Evolutionary conservation across 1,284 basidiomycete genomes (phyloP).

Genomic region (Schizophyllum amplum): DNA sequence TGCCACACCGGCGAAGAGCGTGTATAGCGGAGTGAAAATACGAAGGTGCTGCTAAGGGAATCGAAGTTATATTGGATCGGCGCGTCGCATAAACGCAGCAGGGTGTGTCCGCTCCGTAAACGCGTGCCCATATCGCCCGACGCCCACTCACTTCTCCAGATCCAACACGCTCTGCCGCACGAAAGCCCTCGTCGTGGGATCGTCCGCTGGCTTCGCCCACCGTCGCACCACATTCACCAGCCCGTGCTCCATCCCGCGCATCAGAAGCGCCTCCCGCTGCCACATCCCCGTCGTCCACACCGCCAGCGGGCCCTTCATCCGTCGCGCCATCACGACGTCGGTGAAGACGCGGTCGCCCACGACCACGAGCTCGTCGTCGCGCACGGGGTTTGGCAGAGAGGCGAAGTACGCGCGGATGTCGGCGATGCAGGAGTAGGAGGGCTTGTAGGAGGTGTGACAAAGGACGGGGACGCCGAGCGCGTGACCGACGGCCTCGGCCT

Average conservation of each 20-base stretch:
- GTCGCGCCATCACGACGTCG: slow-evolving; percentile 81
- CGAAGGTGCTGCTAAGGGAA: no score
- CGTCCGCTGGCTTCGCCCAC: not conserved
- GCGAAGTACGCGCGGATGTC: slow-evolving; percentile 61
- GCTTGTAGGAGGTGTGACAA: slow-evolving; percentile 70
- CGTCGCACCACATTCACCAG: not conserved
- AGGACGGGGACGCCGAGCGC: slow-evolving; percentile 80
- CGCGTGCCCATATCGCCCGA: not conserved
- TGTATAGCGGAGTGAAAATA: no score
- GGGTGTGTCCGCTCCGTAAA: no score
- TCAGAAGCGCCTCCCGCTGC: slow-evolving; percentile 49
- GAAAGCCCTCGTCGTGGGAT: not conserved
- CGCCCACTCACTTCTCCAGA: not conserved
- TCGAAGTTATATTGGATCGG: no score
- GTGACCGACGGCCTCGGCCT: slow-evolving; percentile 82
- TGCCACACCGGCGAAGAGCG: no score
- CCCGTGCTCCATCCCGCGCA: slow-evolving; percentile 46
- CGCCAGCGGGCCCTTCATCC: slow-evolving; percentile 58
- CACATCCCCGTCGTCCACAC: slow-evolving; percentile 66
- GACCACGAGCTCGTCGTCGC: slow-evolving; percentile 60
- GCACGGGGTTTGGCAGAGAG: slow-evolving; percentile 41
- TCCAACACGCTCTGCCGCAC: not conserved
- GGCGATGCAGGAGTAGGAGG: slow-evolving; percentile 64
- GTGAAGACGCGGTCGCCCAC: slow-evolving; percentile 91
- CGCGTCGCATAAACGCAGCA: no score